Percentiles rank a stretch among this genome's conserved stretches.
Conservation (phyloP, 1,139 yeast species). For the Protomyces gravidus region DNA sequence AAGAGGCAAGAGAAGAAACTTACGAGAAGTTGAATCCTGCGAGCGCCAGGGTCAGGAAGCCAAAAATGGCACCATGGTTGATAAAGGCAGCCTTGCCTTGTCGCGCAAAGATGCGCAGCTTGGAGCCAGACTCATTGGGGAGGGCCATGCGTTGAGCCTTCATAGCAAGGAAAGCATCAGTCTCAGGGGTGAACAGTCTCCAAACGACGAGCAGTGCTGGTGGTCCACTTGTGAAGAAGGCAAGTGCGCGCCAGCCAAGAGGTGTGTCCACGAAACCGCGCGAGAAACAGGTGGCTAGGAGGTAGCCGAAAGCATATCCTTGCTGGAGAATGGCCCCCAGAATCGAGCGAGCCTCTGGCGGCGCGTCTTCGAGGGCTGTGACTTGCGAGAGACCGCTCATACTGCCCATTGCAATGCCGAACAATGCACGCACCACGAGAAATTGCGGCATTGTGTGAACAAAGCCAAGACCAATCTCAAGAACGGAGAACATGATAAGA, state of each 20-base stretch:
- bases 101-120: slow-evolving; percentile 43
- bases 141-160: slow-evolving; percentile 35
- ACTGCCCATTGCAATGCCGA: slow-evolving; percentile 69
- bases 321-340: slow-evolving; percentile 66
- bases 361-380: slow-evolving; percentile 65
- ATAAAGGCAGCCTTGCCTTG: slow-evolving; percentile 39
- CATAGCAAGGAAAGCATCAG: slow-evolving; percentile 51
- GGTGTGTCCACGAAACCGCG: slow-evolving; percentile 55
- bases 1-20: too few relatives aligned
- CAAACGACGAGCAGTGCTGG: slow-evolving; percentile 55
- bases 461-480: slow-evolving; percentile 72
- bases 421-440: slow-evolving; percentile 59
- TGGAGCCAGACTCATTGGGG: slow-evolving; percentile 46
- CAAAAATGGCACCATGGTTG: slow-evolving; percentile 44
- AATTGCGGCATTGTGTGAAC: slow-evolving; percentile 61
- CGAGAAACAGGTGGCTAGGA: slow-evolving; percentile 57
- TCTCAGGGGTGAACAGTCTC: slow-evolving; percentile 57
- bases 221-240: slow-evolving; percentile 76
- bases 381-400: slow-evolving; percentile 65
- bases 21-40: slow-evolving; percentile 65
- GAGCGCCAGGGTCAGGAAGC: slow-evolving; percentile 55
- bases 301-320: slow-evolving; percentile 64
- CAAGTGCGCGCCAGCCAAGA: slow-evolving; percentile 69
- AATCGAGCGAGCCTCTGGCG: slow-evolving; percentile 61
- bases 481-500: slow-evolving; percentile 50